These are phyloP conservation scores for Apophysomyces ossiformis DNA, from an alignment of 371 early-diverging fungal genomes.

Conservation along the genomic window DNA sequence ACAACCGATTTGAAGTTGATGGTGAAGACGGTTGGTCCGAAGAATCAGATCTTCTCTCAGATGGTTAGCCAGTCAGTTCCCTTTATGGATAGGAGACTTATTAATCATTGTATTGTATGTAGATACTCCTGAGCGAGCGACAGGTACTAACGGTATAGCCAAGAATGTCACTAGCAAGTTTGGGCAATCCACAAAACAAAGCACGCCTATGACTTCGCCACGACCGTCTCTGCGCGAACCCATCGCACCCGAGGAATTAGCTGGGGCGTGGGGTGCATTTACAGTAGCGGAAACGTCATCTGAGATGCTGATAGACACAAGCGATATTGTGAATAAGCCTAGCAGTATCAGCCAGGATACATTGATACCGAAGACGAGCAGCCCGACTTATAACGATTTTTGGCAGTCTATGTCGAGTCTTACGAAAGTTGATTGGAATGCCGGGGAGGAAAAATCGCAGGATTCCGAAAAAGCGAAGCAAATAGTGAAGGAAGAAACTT, in stretches of 20 bases:
- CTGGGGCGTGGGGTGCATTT: neutral
- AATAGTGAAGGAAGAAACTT: conserved; percentile 51
- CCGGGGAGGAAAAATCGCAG: conserved; percentile 60
- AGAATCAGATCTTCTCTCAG: neutral
- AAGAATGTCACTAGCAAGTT: neutral
- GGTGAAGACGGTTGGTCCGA: neutral
- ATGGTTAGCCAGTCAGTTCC: neutral
- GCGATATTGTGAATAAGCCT: neutral
- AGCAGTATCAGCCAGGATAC: too few species aligned
- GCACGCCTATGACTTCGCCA: neutral
- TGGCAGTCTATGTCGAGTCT: too few species aligned
- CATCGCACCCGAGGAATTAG: neutral
- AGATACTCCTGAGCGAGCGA: too few species aligned
- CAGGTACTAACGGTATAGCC: neutral
- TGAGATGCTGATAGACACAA: neutral
- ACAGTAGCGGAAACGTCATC: neutral
- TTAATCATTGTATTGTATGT: too few species aligned
- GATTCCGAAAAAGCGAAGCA: conserved; percentile 76
- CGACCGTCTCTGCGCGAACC: neutral
- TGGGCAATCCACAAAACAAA: neutral
- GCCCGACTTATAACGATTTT: too few species aligned
- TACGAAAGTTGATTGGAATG: too few species aligned
- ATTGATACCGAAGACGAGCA: too few species aligned
- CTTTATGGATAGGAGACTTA: too few species aligned
- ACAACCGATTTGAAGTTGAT: neutral